phyloP scores from a whole-genome alignment of 2,329 filamentous ascomycete species.

The Colletotrichum brevisporum region DNA sequence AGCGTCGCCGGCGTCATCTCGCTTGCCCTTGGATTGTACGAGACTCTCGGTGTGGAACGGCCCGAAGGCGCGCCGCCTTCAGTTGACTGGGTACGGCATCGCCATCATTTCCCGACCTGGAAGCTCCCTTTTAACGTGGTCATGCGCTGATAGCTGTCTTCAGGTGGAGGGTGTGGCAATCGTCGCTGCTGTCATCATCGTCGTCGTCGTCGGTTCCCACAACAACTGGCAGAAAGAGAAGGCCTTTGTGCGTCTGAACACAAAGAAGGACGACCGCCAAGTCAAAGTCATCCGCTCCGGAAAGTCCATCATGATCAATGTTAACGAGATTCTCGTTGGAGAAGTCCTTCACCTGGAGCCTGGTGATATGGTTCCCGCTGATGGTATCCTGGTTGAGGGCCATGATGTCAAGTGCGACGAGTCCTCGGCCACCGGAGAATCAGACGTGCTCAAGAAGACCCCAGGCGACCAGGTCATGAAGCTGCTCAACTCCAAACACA shows the following conservation, averaged over 20 bases:
- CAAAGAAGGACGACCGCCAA: slow-evolving; percentile 66
- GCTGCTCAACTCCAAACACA: slow-evolving; percentile 56
- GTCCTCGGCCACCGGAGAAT: slow-evolving; percentile 80
- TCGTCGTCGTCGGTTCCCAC: slow-evolving; percentile 65
- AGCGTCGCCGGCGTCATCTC: slow-evolving; percentile 71
- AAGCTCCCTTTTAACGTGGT: too few species aligned
- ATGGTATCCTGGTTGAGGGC: slow-evolving; percentile 76
- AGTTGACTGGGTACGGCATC: slow-evolving; percentile 61
- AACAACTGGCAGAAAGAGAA: slow-evolving; percentile 71
- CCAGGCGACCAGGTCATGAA: slow-evolving; percentile 70
- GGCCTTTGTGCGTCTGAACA: slow-evolving; percentile 66
- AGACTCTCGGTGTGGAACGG: slow-evolving; percentile 63
- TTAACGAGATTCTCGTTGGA: slow-evolving; percentile 73
- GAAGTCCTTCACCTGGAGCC: slow-evolving; percentile 73
- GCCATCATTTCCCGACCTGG: too few species aligned
- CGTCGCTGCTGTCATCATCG: slow-evolving; percentile 66
- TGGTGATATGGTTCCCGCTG: slow-evolving; percentile 78
- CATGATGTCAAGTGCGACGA: slow-evolving; percentile 74
- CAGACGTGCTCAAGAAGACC: slow-evolving; percentile 78
- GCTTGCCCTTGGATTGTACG: slow-evolving; percentile 70
- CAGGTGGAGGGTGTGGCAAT: slow-evolving; percentile 65
- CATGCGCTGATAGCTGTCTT: too few species aligned
- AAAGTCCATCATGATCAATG: slow-evolving; percentile 65
- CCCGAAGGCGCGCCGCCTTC: slow-evolving; percentile 49
- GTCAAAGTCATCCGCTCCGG: slow-evolving; percentile 71